Conservation (phyloP, 768 basidiomycete species). For the Hemileccinum impolitum region DNA sequence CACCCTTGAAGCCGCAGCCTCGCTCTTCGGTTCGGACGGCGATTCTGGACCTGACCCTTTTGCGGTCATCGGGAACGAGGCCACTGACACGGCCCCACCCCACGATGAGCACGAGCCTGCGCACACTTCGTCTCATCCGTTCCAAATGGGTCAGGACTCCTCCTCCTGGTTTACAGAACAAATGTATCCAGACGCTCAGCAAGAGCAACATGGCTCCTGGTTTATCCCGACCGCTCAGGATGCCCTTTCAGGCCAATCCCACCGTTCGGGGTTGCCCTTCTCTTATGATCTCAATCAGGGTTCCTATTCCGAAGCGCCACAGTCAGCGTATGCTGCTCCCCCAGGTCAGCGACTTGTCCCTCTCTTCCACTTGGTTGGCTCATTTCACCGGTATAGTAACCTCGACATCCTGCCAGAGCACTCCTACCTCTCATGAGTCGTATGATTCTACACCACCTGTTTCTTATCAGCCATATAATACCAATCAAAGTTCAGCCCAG, state of each 20-base stretch:
- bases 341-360: constrained; percentile 22
- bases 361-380: background rate
- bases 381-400: constrained; percentile 11
- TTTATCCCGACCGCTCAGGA: constrained; percentile 20
- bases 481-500: constrained; percentile 15
- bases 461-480: constrained; percentile 15
- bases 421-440: constrained; percentile 22
- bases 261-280: constrained; percentile 11
- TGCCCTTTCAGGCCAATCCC: constrained; percentile 12
- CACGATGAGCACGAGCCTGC: constrained; percentile 19
- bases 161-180: constrained; percentile 40
- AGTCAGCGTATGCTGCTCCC: constrained; percentile 12
- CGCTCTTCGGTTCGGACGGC: constrained; percentile 65
- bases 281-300: constrained; percentile 30
- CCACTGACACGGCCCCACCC: constrained; percentile 29
- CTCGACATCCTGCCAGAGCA: constrained; percentile 9
- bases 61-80: constrained; percentile 49
- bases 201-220: constrained; percentile 28
- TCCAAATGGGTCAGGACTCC: constrained; percentile 33
- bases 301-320: constrained; percentile 29
- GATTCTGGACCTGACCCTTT: constrained; percentile 64
- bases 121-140: constrained; percentile 22
- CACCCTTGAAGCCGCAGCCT: constrained; percentile 73
- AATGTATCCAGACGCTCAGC: constrained; percentile 26
- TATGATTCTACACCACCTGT: constrained; percentile 19